These are phyloP conservation scores for Metschnikowia aberdeeniae DNA, from an alignment of 805 yeast genomes.

Conservation along the genomic window DNA sequence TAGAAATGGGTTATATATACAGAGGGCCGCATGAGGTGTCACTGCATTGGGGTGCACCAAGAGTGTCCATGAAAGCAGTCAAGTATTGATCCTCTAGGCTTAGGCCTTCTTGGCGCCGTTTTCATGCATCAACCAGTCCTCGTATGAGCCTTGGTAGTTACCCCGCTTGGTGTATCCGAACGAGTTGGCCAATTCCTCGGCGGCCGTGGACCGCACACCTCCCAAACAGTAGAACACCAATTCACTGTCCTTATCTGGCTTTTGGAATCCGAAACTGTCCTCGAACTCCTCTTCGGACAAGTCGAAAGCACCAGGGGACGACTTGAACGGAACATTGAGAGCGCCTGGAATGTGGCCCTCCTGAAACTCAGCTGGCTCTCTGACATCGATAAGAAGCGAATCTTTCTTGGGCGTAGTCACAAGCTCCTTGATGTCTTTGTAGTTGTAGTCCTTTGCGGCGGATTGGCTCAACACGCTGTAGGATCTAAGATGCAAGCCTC, in stretches of 20 bases:
- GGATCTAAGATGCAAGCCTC: slow-evolving; percentile 2
- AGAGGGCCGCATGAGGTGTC: slow-evolving; percentile 2
- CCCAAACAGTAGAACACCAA: slow-evolving; percentile 88
- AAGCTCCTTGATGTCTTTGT: slow-evolving; percentile 47
- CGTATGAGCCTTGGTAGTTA: slow-evolving; percentile 81
- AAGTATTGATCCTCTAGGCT: not conserved
- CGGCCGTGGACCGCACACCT: slow-evolving; percentile 86
- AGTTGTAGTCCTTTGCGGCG: slow-evolving; percentile 49
- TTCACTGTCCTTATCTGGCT: slow-evolving; percentile 69
- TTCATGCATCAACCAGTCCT: slow-evolving; percentile 66
- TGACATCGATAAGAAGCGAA: slow-evolving; percentile 73
- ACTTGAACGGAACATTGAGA: slow-evolving; percentile 81
- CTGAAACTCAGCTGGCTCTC: slow-evolving; percentile 80
- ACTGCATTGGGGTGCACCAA: slow-evolving; percentile 1
- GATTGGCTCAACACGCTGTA: slow-evolving; percentile 38
- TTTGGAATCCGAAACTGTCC: slow-evolving; percentile 73
- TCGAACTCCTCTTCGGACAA: slow-evolving; percentile 74
- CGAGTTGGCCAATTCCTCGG: slow-evolving; percentile 87
- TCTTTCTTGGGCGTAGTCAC: slow-evolving; percentile 41
- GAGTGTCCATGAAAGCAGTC: not conserved
- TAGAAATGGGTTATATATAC: slow-evolving; percentile 4
- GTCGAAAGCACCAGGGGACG: slow-evolving; percentile 89
- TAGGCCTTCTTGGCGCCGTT: slow-evolving; percentile 16
- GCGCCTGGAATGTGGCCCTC: slow-evolving; percentile 82
- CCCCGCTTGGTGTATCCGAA: slow-evolving; percentile 84